These are phyloP conservation scores for Chimonanthus salicifolius DNA, from an alignment of 164 flowering plant genomes.

Conservation along the genomic window DNA sequence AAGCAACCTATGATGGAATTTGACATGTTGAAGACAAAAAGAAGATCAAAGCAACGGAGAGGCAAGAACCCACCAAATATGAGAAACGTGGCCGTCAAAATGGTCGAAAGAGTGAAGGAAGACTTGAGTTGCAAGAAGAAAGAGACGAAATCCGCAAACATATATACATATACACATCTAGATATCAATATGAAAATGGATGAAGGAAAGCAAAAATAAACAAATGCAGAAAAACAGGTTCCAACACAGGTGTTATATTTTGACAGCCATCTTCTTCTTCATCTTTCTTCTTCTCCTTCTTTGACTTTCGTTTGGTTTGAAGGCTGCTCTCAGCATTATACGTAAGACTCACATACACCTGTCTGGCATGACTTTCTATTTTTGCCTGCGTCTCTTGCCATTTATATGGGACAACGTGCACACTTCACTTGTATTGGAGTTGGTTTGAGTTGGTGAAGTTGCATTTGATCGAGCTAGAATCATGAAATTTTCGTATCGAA, in stretches of 20 bases:
- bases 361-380: too few species aligned
- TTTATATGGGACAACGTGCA: too few species aligned
- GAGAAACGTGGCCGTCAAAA: background rate
- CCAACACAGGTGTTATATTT: background rate
- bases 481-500: too few species aligned
- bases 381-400: too few species aligned
- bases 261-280: background rate
- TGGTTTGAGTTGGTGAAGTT: too few species aligned
- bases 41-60: background rate
- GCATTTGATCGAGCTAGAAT: too few species aligned
- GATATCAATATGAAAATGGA: background rate
- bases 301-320: background rate
- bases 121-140: background rate
- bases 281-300: background rate
- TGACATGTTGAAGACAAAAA: slow-evolving; percentile 2
- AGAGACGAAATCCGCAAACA: background rate
- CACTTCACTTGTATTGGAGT: too few species aligned
- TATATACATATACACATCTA: background rate
- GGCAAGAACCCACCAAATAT: background rate
- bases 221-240: background rate
- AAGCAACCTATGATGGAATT: slow-evolving; percentile 24
- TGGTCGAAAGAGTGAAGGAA: background rate
- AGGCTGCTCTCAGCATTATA: too few species aligned
- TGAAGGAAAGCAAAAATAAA: background rate
- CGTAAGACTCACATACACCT: too few species aligned